phyloP scores from a whole-genome alignment of 768 basidiomycete genomes.

The Sarcodon aspratus region DNA sequence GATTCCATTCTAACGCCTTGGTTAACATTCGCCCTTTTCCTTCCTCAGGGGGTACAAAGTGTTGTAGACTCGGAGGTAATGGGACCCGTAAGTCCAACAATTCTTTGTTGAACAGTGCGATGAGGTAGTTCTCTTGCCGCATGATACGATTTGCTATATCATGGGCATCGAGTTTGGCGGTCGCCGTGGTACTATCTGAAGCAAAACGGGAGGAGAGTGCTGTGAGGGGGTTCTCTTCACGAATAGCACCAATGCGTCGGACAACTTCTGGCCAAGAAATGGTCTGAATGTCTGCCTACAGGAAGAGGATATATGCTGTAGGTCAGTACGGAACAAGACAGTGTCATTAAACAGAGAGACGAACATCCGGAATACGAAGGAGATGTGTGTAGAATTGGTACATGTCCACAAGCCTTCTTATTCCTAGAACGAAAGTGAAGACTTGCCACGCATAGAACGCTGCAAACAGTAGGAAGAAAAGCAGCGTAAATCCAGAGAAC shows the following conservation, averaged over 20 bases:
- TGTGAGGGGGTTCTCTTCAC: slow-evolving; percentile 88
- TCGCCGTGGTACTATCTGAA: slow-evolving; percentile 48
- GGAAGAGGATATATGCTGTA: slow-evolving; percentile 4
- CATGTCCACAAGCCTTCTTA: slow-evolving; percentile 82
- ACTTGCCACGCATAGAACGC: slow-evolving; percentile 88
- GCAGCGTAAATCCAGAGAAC: slow-evolving; percentile 72
- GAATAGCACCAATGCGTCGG: slow-evolving; percentile 76
- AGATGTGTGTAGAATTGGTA: slow-evolving; percentile 94
- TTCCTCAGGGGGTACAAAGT: slow-evolving; percentile 37
- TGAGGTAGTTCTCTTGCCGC: slow-evolving; percentile 97
- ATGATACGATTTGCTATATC: slow-evolving; percentile 97
- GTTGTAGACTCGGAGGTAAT: slow-evolving; percentile 47
- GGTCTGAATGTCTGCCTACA: slow-evolving; percentile 91
- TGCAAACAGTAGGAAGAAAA: slow-evolving; percentile 82
- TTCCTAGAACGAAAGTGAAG: slow-evolving; percentile 60
- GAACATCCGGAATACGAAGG: slow-evolving; percentile 88
- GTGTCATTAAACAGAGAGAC: slow-evolving; percentile 9
- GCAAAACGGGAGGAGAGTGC: slow-evolving; percentile 59
- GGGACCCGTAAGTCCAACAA: slow-evolving; percentile 82
- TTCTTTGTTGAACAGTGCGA: slow-evolving; percentile 96
- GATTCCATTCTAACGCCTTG: slow-evolving; percentile 92
- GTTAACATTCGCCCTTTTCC: slow-evolving; percentile 77
- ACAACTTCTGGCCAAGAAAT: slow-evolving; percentile 97
- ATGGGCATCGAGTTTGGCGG: slow-evolving; percentile 91
- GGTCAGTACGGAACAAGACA: background rate